Evolutionary conservation across 2,329 filamentous ascomycete species (phyloP).

Genomic region (Periconia sp.): DNA sequence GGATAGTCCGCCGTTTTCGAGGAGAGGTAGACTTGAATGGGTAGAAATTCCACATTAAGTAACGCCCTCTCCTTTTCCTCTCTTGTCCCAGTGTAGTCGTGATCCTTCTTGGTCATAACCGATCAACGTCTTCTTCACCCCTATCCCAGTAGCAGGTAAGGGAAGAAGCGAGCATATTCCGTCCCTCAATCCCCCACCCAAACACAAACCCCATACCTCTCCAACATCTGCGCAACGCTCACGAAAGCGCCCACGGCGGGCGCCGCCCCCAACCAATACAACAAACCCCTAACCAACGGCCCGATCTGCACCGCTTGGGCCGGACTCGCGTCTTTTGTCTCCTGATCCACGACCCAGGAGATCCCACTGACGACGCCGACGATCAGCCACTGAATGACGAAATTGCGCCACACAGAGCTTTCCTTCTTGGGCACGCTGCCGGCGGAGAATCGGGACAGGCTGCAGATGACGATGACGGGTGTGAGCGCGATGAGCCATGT

Average conservation of each 20-base stretch:
- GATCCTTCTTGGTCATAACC: no score
- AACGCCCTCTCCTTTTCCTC: no score
- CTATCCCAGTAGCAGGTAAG: no score
- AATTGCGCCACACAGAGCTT: constrained; percentile 19
- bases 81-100: no score
- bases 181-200: constrained; percentile 13
- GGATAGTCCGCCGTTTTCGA: no score
- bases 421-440: constrained; percentile 21
- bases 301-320: constrained; percentile 1
- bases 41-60: no score
- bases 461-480: constrained; percentile 24
- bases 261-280: constrained; percentile 9
- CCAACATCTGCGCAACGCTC: constrained; percentile 32
- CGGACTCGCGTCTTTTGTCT: constrained; percentile 14
- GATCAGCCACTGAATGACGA: constrained; percentile 25
- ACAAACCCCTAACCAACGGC: background rate
- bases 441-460: constrained; percentile 22
- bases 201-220: constrained; percentile 23
- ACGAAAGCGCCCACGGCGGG: constrained; percentile 29
- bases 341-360: constrained; percentile 16
- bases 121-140: no score
- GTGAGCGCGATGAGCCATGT: constrained; percentile 13
- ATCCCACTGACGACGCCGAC: constrained; percentile 12
- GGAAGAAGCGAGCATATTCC: no score
- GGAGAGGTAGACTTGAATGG: no score